phyloP scores from a whole-genome alignment of 2,329 filamentous ascomycete genomes.

The Davidsoniella australis region DNA sequence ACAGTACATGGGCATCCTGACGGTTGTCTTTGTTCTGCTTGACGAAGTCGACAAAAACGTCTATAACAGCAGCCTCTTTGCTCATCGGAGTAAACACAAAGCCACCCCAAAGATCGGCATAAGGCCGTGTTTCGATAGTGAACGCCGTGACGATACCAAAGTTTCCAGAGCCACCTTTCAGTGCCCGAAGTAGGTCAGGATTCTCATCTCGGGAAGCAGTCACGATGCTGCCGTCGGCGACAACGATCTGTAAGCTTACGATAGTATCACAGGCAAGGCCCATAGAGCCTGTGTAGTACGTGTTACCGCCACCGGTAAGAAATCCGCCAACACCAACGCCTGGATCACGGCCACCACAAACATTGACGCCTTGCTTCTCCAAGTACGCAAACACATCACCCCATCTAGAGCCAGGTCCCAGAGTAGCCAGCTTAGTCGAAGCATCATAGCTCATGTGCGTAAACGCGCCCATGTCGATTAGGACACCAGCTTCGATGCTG shows the following conservation, averaged over 20 bases:
- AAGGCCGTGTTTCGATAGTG: neutral
- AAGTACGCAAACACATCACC: conserved; percentile 15
- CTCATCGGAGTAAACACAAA: neutral
- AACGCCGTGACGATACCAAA: neutral
- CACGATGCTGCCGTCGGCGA: neutral
- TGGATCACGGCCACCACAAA: conserved; percentile 21
- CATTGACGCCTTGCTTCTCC: conserved; percentile 20
- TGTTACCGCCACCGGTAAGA: neutral
- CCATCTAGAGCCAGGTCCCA: conserved; percentile 32
- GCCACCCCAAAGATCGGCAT: neutral
- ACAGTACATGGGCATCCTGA: neutral
- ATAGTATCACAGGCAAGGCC: neutral
- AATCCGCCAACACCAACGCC: neutral
- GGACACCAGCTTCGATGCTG: conserved; percentile 13
- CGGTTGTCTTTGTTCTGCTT: neutral
- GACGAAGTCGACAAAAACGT: neutral
- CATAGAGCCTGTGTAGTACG: neutral
- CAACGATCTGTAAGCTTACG: neutral
- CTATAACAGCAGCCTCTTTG: neutral
- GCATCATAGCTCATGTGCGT: neutral
- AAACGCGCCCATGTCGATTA: neutral
- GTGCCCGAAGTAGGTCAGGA: neutral
- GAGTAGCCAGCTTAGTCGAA: conserved; percentile 2
- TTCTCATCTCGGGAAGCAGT: neutral
- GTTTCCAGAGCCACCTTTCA: neutral